A percentile compares a stretch with the other conserved stretches of the same genome.
Evolutionary conservation across 1,284 basidiomycete genomes (phyloP).

Genomic region (Cryptococcus sp.): DNA sequence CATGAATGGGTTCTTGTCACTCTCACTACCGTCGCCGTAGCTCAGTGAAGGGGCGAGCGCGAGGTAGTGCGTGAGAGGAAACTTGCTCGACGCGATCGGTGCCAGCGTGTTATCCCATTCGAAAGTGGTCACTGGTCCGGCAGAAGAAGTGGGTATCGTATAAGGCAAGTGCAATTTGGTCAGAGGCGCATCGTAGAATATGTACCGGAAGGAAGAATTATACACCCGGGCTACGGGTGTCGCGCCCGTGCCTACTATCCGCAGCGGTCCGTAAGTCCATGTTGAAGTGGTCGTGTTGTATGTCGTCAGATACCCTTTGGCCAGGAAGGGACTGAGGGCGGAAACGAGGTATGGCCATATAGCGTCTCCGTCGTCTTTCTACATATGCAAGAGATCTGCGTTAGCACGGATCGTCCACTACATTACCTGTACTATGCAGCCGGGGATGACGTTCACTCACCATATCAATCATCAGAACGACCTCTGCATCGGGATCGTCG

Average conservation of each 20-base stretch:
- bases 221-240: conserved; percentile 35
- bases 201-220: conserved; percentile 27
- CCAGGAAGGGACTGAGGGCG: conserved; percentile 27
- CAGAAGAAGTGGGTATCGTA: conserved; percentile 11
- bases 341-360: conserved; percentile 31
- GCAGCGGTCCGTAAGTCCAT: conserved; percentile 34
- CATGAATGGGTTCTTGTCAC: conserved; percentile 6
- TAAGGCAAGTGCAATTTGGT: conserved; percentile 17
- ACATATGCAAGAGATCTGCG: not conserved
- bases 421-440: not conserved
- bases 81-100: conserved; percentile 33
- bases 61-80: conserved; percentile 25
- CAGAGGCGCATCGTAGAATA: conserved; percentile 48
- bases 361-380: conserved; percentile 27
- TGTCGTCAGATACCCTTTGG: conserved; percentile 33
- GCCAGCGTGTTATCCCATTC: conserved; percentile 28
- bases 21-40: too few relatives aligned
- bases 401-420: too few relatives aligned
- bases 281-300: conserved; percentile 22
- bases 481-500: conserved; percentile 26
- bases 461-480: conserved; percentile 33
- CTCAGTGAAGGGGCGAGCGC: conserved; percentile 1
- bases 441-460: conserved; percentile 18
- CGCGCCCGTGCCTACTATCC: conserved; percentile 42
- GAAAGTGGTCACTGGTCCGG: conserved; percentile 19